Percentiles rank a stretch among this genome's conserved stretches.
These are phyloP conservation scores for Silene coronaria DNA, from an alignment of 179 eudicot species.

Conservation along the genomic window DNA sequence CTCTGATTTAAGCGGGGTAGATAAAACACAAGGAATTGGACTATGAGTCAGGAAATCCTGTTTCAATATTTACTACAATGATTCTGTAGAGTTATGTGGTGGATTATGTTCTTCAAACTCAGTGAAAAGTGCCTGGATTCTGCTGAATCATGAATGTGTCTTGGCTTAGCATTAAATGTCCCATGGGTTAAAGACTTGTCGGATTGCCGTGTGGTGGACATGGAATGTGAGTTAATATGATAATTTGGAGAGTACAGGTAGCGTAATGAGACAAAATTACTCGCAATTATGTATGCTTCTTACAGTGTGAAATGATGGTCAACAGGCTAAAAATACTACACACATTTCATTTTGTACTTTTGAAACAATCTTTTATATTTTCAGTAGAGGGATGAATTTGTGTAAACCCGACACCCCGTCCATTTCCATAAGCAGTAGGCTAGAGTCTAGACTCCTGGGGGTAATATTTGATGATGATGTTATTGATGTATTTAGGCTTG, in stretches of 20 bases:
- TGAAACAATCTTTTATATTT: constrained; percentile 3
- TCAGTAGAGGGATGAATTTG: background rate
- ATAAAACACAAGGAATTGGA: constrained; percentile 1
- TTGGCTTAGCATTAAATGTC: no score
- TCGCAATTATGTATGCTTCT: background rate
- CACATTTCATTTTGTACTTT: background rate
- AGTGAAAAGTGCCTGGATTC: no score
- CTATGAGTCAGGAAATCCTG: background rate
- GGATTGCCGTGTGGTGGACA: background rate
- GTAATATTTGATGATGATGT: background rate
- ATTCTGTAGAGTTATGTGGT: no score
- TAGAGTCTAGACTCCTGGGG: background rate
- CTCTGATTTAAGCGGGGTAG: background rate
- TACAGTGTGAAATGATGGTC: background rate
- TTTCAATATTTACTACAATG: background rate
- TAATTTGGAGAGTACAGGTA: background rate
- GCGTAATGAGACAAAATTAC: background rate
- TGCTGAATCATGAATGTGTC: no score
- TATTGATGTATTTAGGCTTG: background rate
- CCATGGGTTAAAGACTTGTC: no score
- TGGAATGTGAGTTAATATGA: background rate
- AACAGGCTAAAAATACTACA: background rate
- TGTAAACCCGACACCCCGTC: background rate
- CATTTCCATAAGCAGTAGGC: background rate
- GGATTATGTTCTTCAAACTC: no score